Evolutionary conservation across 1,284 basidiomycete genomes (phyloP).

Genomic region (Ceratobasidium sp.): DNA sequence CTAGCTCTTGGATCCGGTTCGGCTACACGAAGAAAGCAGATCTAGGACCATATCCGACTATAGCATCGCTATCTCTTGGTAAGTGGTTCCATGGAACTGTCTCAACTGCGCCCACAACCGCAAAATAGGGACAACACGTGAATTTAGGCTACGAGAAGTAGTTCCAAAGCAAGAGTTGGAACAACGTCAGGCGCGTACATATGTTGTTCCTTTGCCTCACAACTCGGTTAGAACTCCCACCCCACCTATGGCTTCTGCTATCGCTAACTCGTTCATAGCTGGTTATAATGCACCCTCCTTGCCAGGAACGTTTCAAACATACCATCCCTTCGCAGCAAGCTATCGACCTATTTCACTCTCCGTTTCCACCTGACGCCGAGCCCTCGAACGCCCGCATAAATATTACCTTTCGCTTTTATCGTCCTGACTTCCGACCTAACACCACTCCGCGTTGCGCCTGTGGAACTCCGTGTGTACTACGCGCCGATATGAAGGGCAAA

Average conservation of each 20-base stretch:
- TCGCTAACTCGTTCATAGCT: conserved; percentile 59
- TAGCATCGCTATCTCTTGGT: conserved; percentile 93
- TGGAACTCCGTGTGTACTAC: conserved; percentile 59
- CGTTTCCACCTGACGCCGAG: conserved; percentile 61
- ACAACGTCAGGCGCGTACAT: conserved; percentile 73
- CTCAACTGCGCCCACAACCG: conserved; percentile 19
- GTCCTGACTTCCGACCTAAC: conserved; percentile 82
- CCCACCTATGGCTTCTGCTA: not conserved
- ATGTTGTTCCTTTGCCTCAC: conserved; percentile 83
- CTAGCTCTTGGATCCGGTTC: conserved; percentile 8
- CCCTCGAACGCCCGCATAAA: conserved; percentile 82
- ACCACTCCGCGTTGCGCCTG: conserved; percentile 81
- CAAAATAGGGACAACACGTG: conserved; percentile 70
- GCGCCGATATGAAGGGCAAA: conserved; percentile 48
- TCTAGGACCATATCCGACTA: conserved; percentile 91
- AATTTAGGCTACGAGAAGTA: conserved; percentile 81
- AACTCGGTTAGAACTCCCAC: conserved; percentile 71
- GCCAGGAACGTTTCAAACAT: conserved; percentile 91
- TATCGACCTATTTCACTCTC: conserved; percentile 80
- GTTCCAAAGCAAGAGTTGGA: conserved; percentile 68
- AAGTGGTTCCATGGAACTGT: conserved; percentile 49
- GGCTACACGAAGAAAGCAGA: conserved; percentile 69
- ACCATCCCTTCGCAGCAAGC: conserved; percentile 78
- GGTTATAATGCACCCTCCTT: conserved; percentile 91
- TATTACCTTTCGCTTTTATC: conserved; percentile 88